Evolutionary conservation across 768 basidiomycete genomes (phyloP), one percentile per base, ranked within the genome.

Genomic region (Lactifluus echinatus): DNA sequence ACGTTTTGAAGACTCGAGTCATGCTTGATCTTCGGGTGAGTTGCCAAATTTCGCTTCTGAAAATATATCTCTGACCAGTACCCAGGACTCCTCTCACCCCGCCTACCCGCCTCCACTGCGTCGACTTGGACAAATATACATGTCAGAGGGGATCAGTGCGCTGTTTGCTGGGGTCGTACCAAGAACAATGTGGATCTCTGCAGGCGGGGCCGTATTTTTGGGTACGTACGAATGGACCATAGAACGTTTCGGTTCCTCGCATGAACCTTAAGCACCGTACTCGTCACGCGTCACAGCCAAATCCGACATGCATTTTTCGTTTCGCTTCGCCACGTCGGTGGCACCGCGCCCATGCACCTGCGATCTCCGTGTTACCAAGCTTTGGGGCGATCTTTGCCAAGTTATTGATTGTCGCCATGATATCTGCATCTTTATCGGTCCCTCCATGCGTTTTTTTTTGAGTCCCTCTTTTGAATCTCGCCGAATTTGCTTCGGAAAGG

Each of bases 131-230:
- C 74, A 77, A 7, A 97, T 99, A 59, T 86, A 87, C 64, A 60
- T 67, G 7, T 67, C 70, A 0, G 95, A 95, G 69, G 95, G 96
- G 3, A 50, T 73, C 1, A 73, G 68, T 31, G 90, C 90, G 3
- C 74, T 99, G 4, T 97, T 95, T 67, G 72, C 87, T 5, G 96
- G 96, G 11, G 80, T 88, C 40, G 78, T 94, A 8, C 95, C 95
- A 24, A 80, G 96, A 67, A 97, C 94, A 37, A 68, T 96, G 50
- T 98, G 95, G 88, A 98, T 99, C 66, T 93, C 92, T 2, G 84
- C 90, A 2, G 96, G 96, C 2, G 96, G 96, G 2, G 93, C 94
- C 0, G 92, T 98, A 0, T 99, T 99, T 70, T 76, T 99, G 24
- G 96, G 96, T n/a, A 85, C 92, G 47, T 99, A 97, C 65, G 95